Conservation (phyloP, 2,329 filamentous ascomycete genomes). For the Ophiocordyceps camponoti-leonardi region DNA sequence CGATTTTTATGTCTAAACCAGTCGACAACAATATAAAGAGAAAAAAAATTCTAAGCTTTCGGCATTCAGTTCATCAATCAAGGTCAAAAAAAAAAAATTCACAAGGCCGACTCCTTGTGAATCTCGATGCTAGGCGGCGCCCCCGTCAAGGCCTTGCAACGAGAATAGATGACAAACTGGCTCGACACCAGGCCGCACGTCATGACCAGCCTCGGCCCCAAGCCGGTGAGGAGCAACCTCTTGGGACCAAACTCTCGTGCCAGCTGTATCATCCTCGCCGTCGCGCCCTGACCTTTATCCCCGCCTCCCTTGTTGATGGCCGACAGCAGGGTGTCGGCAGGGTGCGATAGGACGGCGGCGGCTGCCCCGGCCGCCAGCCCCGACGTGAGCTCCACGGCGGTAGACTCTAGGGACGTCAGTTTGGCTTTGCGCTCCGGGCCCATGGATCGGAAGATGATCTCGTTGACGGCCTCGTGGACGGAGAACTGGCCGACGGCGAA, state of each 20-base stretch:
- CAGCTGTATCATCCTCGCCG: conserved; percentile 33
- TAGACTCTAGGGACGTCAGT: conserved; percentile 55
- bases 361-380: conserved; percentile 80
- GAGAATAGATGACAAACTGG: conserved; percentile 38
- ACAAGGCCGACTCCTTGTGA: conserved; percentile 25
- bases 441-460: conserved; percentile 52
- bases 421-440: conserved; percentile 49
- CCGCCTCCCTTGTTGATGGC: conserved; percentile 39
- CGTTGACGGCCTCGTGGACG: conserved; percentile 76
- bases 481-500: conserved; percentile 94
- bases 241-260: conserved; percentile 32
- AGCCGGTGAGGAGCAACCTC: conserved; percentile 25
- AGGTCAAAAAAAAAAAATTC: too few species aligned
- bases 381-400: conserved; percentile 68
- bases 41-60: too few species aligned
- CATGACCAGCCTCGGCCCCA: conserved; percentile 35
- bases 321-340: conserved; percentile 50
- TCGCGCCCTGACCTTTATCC: conserved; percentile 26
- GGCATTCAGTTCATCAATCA: not conserved
- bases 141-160: conserved; percentile 34
- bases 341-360: conserved; percentile 76
- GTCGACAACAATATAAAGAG: too few species aligned
- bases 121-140: conserved; percentile 34
- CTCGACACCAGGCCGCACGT: conserved; percentile 33
- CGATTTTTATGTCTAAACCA: too few species aligned